A percentile compares a stretch with the other conserved stretches of the same genome.
Evolutionary conservation across 352 stramenopile genomes (phyloP).

Genomic region (Globisporangium perplexum): DNA sequence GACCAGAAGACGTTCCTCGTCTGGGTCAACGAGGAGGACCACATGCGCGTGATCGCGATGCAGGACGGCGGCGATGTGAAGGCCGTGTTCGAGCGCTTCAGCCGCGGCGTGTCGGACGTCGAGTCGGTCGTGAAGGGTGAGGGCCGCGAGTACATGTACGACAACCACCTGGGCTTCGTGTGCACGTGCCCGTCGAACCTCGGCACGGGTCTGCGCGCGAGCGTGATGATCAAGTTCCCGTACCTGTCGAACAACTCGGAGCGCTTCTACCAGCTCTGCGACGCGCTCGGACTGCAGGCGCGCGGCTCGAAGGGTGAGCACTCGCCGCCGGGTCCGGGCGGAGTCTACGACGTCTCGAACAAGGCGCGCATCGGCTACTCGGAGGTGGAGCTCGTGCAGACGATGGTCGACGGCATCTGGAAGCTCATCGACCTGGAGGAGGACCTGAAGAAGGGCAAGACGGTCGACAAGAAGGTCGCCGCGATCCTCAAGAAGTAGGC

Average conservation of each 20-base stretch:
- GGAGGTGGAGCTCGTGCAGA: slow-evolving; percentile 93
- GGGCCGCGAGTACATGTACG: slow-evolving; percentile 83
- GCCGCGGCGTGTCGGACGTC: slow-evolving; percentile 71
- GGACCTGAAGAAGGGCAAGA: slow-evolving; percentile 79
- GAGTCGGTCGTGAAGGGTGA: slow-evolving; percentile 75
- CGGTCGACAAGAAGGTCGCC: slow-evolving; percentile 55
- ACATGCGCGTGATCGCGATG: slow-evolving; percentile 89
- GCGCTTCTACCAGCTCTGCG: slow-evolving; percentile 62
- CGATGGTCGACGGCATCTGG: slow-evolving; percentile 93
- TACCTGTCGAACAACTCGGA: slow-evolving; percentile 69
- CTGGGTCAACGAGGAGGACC: slow-evolving; percentile 89
- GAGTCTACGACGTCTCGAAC: slow-evolving; percentile 94
- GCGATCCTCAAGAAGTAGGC: slow-evolving; percentile 22
- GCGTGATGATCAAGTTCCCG: slow-evolving; percentile 83
- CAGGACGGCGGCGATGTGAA: slow-evolving; percentile 89
- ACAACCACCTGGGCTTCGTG: slow-evolving; percentile 87
- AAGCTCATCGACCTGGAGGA: slow-evolving; percentile 92
- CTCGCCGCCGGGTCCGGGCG: slow-evolving; percentile 67
- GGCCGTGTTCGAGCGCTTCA: slow-evolving; percentile 86
- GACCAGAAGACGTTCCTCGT: slow-evolving; percentile 88
- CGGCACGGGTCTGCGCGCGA: slow-evolving; percentile 78
- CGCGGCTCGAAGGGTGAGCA: slow-evolving; percentile 81
- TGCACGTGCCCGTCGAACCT: slow-evolving; percentile 86
- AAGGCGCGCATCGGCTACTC: slow-evolving; percentile 91
- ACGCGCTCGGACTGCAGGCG: slow-evolving; percentile 75